These are phyloP conservation scores for Diplotaxis tenuifolia DNA, from an alignment of 345 rosid species.

Conservation along the genomic window DNA sequence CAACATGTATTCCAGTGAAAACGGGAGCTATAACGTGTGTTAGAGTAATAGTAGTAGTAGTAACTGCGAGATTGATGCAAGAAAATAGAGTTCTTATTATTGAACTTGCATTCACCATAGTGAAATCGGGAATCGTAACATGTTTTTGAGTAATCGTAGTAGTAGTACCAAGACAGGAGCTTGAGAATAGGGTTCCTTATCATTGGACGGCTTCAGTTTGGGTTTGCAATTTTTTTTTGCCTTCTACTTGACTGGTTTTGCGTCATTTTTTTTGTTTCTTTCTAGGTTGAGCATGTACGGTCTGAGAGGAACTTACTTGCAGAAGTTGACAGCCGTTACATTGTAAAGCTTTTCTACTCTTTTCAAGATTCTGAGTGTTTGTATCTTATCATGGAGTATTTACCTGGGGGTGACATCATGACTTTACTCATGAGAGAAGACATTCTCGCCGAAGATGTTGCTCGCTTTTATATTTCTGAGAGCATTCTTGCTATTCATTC, in stretches of 20 bases:
- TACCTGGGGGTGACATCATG: slow-evolving; percentile 99
- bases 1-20: not conserved
- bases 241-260: not conserved
- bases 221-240: not conserved
- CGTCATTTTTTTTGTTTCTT: not conserved
- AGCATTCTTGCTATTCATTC: slow-evolving; percentile 86
- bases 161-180: not conserved
- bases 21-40: not conserved
- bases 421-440: slow-evolving; percentile 98
- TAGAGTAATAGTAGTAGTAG: not conserved
- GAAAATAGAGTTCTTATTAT: no score
- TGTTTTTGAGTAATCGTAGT: not conserved
- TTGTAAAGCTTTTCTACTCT: slow-evolving; percentile 88
- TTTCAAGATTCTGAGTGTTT: slow-evolving; percentile 96
- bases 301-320: slow-evolving; percentile 98
- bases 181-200: not conserved
- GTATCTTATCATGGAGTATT: slow-evolving; percentile 97
- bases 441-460: slow-evolving; percentile 86
- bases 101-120: no score
- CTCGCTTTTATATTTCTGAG: slow-evolving; percentile 83
- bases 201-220: not conserved
- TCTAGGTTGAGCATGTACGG: slow-evolving; percentile 96
- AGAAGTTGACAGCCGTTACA: slow-evolving; percentile 94
- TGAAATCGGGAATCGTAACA: not conserved
- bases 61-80: no score